Evolutionary conservation across 2,329 filamentous ascomycete species (phyloP).

Genomic region (Neofusicoccum sp.): DNA sequence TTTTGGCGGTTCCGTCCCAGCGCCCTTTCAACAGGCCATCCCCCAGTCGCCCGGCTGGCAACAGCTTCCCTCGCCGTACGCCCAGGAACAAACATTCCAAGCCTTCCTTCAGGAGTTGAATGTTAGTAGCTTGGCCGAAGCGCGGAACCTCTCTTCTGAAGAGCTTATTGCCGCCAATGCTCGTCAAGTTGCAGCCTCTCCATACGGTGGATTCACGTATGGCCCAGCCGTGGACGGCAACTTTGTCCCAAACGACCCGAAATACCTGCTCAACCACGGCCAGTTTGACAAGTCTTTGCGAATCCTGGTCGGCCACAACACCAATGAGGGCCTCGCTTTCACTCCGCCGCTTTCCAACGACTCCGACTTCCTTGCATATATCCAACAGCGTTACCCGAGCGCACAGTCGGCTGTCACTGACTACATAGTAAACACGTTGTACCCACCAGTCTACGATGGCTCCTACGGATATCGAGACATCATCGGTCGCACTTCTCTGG

Average conservation of each 20-base stretch:
- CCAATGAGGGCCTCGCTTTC: conserved; percentile 42
- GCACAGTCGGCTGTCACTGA: conserved; percentile 34
- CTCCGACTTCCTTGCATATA: conserved; percentile 26
- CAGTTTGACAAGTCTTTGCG: conserved; percentile 36
- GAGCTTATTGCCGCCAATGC: conserved; percentile 35
- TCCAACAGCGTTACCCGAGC: conserved; percentile 30
- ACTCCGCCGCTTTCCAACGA: conserved; percentile 25
- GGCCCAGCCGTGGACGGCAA: conserved; percentile 36
- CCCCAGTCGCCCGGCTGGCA: conserved; percentile 43
- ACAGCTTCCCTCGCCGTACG: conserved; percentile 26
- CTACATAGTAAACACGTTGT: conserved; percentile 47
- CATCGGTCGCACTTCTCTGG: conserved; percentile 42
- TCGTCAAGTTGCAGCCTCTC: conserved; percentile 29
- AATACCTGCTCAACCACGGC: conserved; percentile 34
- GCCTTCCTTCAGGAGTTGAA: conserved; percentile 33
- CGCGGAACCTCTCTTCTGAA: conserved; percentile 31
- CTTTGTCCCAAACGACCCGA: conserved; percentile 33
- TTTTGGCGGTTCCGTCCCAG: conserved; percentile 35
- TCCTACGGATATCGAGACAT: conserved; percentile 47
- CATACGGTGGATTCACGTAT: conserved; percentile 35
- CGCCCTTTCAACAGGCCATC: conserved; percentile 39
- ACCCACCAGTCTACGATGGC: conserved; percentile 51
- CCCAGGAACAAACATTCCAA: conserved; percentile 32
- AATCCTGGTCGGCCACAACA: conserved; percentile 43
- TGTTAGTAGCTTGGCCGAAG: conserved; percentile 33